Percentiles rank a stretch among this genome's conserved stretches.
Evolutionary conservation across 345 rosid species (phyloP).

Genomic region (Brassica cretica): DNA sequence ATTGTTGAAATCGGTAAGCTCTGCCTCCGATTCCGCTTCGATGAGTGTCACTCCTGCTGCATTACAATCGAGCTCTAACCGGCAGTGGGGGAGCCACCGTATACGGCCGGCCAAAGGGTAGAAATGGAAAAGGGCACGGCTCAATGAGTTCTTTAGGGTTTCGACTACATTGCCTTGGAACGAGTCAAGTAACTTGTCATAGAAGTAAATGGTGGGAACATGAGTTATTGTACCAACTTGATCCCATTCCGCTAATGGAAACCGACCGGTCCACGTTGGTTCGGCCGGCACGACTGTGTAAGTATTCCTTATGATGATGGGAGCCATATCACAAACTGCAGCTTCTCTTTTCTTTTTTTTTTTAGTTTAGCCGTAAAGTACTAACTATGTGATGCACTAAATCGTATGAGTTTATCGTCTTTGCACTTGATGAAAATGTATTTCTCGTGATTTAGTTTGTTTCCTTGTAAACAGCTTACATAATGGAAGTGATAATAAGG

Average conservation of each 20-base stretch:
- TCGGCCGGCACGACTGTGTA: slow-evolving; percentile 45
- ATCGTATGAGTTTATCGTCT: not conserved
- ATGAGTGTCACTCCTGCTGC: slow-evolving; percentile 42
- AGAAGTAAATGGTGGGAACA: slow-evolving; percentile 65
- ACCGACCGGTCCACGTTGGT: slow-evolving; percentile 46
- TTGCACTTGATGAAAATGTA: slow-evolving; percentile 7
- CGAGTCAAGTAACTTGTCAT: slow-evolving; percentile 36
- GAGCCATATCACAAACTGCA: slow-evolving; percentile 19
- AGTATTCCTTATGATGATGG: not conserved
- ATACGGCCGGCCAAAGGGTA: slow-evolving; percentile 70
- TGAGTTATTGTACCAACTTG: slow-evolving; percentile 58
- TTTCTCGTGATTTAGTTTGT: slow-evolving; percentile 38
- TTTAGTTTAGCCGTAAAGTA: not conserved
- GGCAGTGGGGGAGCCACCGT: slow-evolving; percentile 47
- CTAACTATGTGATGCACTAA: not conserved
- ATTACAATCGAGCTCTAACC: slow-evolving; percentile 55
- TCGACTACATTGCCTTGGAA: slow-evolving; percentile 36
- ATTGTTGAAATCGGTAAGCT: slow-evolving; percentile 45
- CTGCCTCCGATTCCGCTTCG: slow-evolving; percentile 48
- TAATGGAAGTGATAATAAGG: slow-evolving; percentile 26
- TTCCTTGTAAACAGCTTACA: slow-evolving; percentile 32
- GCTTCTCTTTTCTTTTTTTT: not conserved
- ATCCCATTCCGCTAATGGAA: slow-evolving; percentile 55
- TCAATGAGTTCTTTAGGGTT: slow-evolving; percentile 45
- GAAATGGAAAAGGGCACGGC: slow-evolving; percentile 45